phyloP scores from a whole-genome alignment of 2,329 filamentous ascomycete genomes.

The Aspergillus udagawae region DNA sequence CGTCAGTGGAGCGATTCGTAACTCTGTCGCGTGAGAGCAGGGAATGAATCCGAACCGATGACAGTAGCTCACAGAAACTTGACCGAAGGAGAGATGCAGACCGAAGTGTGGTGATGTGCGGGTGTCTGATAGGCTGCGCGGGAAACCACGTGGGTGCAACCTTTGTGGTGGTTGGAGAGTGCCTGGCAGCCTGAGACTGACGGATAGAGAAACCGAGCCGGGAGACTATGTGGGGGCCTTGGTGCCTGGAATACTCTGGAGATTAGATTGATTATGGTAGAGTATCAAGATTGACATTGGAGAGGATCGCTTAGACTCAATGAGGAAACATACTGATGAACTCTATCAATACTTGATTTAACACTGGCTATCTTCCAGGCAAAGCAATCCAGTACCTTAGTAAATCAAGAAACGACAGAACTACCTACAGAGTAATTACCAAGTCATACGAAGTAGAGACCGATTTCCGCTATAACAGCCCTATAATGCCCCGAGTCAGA shows the following conservation, averaged over 20 bases:
- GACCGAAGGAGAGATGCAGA: not conserved
- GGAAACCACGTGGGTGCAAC: not conserved
- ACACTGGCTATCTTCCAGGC: too few species aligned
- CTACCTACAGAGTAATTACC: too few species aligned
- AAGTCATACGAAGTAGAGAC: not conserved
- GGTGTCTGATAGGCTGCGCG: not conserved
- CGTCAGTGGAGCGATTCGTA: not conserved
- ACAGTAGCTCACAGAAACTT: too few species aligned
- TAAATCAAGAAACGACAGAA: too few species aligned
- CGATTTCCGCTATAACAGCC: not conserved
- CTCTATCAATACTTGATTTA: too few species aligned
- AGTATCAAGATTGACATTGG: too few species aligned
- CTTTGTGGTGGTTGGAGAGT: not conserved
- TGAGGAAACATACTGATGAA: too few species aligned
- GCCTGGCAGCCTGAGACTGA: not conserved
- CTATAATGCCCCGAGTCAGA: not conserved
- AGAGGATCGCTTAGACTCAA: too few species aligned
- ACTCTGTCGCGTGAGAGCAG: too few species aligned
- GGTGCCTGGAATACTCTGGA: not conserved
- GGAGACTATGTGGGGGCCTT: not conserved
- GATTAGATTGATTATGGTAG: not conserved
- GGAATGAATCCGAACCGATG: too few species aligned
- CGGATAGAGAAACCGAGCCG: not conserved
- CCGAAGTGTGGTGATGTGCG: not conserved
- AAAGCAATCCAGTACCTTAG: too few species aligned